Conservation (phyloP, 345 rosid species). For the Streptanthus diversifolius region DNA sequence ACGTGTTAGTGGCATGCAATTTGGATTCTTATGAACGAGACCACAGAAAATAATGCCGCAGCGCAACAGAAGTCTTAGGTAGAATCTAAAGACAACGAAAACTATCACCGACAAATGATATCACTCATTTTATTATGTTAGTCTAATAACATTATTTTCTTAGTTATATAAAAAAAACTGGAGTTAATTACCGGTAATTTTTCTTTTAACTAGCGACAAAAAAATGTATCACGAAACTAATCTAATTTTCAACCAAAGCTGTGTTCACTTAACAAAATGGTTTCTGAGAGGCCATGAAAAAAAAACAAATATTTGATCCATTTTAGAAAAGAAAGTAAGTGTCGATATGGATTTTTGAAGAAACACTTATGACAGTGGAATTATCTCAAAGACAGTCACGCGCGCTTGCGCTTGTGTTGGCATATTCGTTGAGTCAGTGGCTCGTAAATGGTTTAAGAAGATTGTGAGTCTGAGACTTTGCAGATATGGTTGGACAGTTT, state of each 20-base stretch:
- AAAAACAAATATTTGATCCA: neutral
- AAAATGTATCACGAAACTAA: neutral
- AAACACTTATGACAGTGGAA: neutral
- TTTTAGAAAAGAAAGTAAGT: neutral
- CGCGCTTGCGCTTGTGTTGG: constrained; percentile 5
- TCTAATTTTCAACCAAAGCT: neutral
- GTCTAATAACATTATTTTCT: no score
- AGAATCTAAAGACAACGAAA: neutral
- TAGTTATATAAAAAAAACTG: no score
- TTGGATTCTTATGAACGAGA: constrained; percentile 8
- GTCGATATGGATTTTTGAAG: neutral
- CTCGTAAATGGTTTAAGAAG: neutral
- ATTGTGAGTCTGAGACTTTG: neutral
- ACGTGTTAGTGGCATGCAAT: constrained; percentile 8
- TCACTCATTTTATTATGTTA: neutral
- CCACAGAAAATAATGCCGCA: neutral
- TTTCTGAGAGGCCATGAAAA: neutral
- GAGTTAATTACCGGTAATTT: neutral
- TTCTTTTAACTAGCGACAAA: neutral
- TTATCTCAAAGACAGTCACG: neutral
- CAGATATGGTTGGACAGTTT: constrained; percentile 16
- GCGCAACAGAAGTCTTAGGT: neutral
- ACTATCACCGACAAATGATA: neutral
- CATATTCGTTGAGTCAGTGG: constrained; percentile 8
- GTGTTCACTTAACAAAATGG: neutral